These are phyloP conservation scores for Alternaria panax DNA, from an alignment of 2,329 filamentous ascomycete genomes.

Conservation along the genomic window DNA sequence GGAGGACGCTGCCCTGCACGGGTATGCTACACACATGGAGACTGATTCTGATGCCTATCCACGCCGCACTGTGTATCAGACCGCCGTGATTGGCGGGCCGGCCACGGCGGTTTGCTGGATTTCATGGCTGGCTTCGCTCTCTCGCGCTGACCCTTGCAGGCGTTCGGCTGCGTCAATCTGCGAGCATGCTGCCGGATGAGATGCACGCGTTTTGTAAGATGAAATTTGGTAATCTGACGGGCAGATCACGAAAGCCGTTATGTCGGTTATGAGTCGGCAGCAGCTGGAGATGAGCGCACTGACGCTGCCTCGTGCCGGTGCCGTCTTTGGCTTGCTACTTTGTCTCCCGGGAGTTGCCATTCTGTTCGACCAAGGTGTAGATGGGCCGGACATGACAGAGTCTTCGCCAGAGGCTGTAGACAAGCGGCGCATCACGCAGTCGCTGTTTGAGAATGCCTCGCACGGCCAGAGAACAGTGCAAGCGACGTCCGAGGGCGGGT, in stretches of 20 bases:
- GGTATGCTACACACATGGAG: background rate
- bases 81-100: constrained; percentile 4
- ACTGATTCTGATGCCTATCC: background rate
- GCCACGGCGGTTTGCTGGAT: background rate
- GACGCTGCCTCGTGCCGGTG: constrained; percentile 3
- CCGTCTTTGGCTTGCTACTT: constrained; percentile 2
- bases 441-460: constrained; percentile 6
- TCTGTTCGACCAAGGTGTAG: constrained; percentile 8
- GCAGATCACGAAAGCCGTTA: background rate
- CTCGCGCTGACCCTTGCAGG: constrained; percentile 2
- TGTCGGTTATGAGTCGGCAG: background rate
- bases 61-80: background rate
- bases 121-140: constrained; percentile 5
- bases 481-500: background rate
- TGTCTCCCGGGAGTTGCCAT: constrained; percentile 3
- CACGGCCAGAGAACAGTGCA: constrained; percentile 4
- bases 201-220: background rate
- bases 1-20: constrained; percentile 1
- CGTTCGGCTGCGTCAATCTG: constrained; percentile 2
- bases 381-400: constrained; percentile 2
- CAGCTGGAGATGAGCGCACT: constrained; percentile 1
- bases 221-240: background rate
- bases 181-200: background rate
- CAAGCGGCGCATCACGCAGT: constrained; percentile 2
- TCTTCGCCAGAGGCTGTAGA: background rate